A percentile compares a stretch with the other conserved stretches of the same genome.
These are phyloP conservation scores for Xylariales sp. DNA, from an alignment of 2,329 filamentous ascomycete species.

Conservation along the genomic window DNA sequence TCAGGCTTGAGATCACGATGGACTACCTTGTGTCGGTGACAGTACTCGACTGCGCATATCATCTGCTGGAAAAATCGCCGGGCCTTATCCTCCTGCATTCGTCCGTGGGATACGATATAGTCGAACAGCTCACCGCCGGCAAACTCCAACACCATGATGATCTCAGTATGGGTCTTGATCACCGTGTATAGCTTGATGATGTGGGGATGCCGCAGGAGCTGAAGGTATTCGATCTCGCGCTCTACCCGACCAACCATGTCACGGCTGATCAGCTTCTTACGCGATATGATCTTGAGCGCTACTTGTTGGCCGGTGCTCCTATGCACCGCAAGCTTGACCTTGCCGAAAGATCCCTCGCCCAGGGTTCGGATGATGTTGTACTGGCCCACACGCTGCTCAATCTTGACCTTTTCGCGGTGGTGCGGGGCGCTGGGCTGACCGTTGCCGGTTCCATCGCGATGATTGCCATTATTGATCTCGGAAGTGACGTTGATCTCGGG, in stretches of 20 bases:
- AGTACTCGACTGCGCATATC: constrained; percentile 97
- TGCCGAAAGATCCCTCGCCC: constrained; percentile 95
- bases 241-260: constrained; percentile 98
- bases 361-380: constrained; percentile 89
- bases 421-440: constrained; percentile 19
- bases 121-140: constrained; percentile 96
- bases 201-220: constrained; percentile 90
- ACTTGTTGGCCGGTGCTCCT: constrained; percentile 91
- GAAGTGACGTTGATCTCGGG: constrained; percentile 32
- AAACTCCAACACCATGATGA: constrained; percentile 99
- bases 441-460: constrained; percentile 17
- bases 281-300: constrained; percentile 93
- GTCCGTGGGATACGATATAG: constrained; percentile 92
- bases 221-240: constrained; percentile 95
- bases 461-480: constrained; percentile 26
- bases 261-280: constrained; percentile 91
- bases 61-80: constrained; percentile 99
- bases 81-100: constrained; percentile 87
- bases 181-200: constrained; percentile 99
- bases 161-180: constrained; percentile 89
- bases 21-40: constrained; percentile 97
- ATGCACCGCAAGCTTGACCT: constrained; percentile 95
- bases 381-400: constrained; percentile 81
- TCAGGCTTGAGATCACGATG: constrained; percentile 97
- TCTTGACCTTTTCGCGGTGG: constrained; percentile 48